These are phyloP conservation scores for Mortierella sp. DNA, from an alignment of 371 early-diverging fungal species.

Conservation along the genomic window DNA sequence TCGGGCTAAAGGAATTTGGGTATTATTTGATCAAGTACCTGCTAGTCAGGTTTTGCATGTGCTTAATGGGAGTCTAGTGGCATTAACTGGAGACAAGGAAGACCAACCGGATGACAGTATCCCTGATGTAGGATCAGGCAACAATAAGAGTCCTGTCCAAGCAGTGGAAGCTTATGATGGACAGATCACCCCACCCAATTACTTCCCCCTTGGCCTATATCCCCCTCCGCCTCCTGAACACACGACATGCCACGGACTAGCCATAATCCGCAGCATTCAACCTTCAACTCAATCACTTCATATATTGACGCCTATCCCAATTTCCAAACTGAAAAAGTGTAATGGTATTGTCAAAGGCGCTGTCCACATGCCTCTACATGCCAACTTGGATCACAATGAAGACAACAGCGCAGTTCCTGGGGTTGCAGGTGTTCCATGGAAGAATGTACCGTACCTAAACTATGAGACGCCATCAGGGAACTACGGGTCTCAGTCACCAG, in stretches of 20 bases:
- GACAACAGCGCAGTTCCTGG: constrained; percentile 44
- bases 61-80: constrained; percentile 82
- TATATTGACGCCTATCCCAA: constrained; percentile 74
- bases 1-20: constrained; percentile 66
- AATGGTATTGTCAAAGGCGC: constrained; percentile 74
- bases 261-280: constrained; percentile 81
- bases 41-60: constrained; percentile 78
- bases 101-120: neutral
- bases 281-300: constrained; percentile 66
- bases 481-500: constrained; percentile 18
- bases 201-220: constrained; percentile 64
- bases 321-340: constrained; percentile 62
- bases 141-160: constrained; percentile 4
- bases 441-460: constrained; percentile 63
- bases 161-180: neutral
- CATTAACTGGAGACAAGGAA: constrained; percentile 68
- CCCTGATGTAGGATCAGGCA: neutral
- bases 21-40: constrained; percentile 74
- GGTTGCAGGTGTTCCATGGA: constrained; percentile 65
- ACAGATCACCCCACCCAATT: constrained; percentile 57
- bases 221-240: constrained; percentile 64
- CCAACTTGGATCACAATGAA: constrained; percentile 59
- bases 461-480: constrained; percentile 34
- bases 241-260: constrained; percentile 78
- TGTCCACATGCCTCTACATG: constrained; percentile 62